Conservation (phyloP, 2,329 filamentous ascomycete genomes). For the Nemania bipapillata region DNA sequence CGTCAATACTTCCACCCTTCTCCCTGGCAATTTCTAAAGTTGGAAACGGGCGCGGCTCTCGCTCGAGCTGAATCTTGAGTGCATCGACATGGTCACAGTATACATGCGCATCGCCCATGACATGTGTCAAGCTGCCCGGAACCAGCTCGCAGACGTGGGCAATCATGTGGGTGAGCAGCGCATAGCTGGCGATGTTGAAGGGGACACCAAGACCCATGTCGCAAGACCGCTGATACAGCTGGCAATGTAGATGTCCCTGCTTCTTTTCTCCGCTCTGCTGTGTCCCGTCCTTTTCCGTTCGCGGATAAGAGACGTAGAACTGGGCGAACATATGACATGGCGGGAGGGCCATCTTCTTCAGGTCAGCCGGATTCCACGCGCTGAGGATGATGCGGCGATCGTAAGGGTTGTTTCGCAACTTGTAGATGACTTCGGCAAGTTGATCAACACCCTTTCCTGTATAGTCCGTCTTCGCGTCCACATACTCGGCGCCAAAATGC, state of each 20-base stretch:
- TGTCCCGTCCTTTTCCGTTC: slow-evolving; percentile 42
- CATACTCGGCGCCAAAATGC: slow-evolving; percentile 93
- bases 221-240: slow-evolving; percentile 92
- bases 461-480: slow-evolving; percentile 83
- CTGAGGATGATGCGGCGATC: slow-evolving; percentile 89
- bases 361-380: slow-evolving; percentile 90
- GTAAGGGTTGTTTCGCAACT: slow-evolving; percentile 83
- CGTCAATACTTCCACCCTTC: slow-evolving; percentile 81
- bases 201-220: slow-evolving; percentile 98
- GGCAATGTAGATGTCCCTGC: slow-evolving; percentile 81
- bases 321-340: slow-evolving; percentile 88
- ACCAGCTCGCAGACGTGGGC: slow-evolving; percentile 85
- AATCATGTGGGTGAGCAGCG: slow-evolving; percentile 93
- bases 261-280: slow-evolving; percentile 52
- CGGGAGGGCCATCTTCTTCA: slow-evolving; percentile 79
- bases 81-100: slow-evolving; percentile 94
- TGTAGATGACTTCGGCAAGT: slow-evolving; percentile 87
- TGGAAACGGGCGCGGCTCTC: slow-evolving; percentile 85
- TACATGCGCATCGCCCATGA: slow-evolving; percentile 98
- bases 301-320: slow-evolving; percentile 77
- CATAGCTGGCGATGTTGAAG: slow-evolving; percentile 97
- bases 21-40: slow-evolving; percentile 76
- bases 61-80: slow-evolving; percentile 78
- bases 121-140: slow-evolving; percentile 88
- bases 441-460: slow-evolving; percentile 90